Evolutionary conservation across 768 basidiomycete genomes (phyloP).

Genomic region (Tylopilus plumbeoviolaceoides): DNA sequence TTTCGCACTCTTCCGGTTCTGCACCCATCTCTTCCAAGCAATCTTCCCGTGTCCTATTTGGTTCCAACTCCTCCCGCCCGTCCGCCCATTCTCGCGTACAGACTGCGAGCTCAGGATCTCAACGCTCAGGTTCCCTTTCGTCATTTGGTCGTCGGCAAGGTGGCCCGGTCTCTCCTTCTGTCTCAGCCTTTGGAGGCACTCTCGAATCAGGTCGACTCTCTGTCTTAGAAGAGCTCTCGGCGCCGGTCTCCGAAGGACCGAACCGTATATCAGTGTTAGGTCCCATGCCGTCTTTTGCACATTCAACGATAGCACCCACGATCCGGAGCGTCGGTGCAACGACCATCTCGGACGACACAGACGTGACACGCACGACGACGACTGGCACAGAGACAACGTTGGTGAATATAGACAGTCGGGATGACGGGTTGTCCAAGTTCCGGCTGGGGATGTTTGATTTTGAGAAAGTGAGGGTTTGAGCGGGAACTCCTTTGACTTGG

Average conservation of each 20-base stretch:
- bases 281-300: conserved; percentile 32
- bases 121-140: conserved; percentile 51
- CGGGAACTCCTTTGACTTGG: background rate
- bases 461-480: conserved; percentile 14
- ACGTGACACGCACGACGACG: conserved; percentile 24
- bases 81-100: conserved; percentile 41
- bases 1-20: conserved; percentile 48
- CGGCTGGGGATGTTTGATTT: conserved; percentile 22
- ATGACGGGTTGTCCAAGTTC: conserved; percentile 9
- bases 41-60: conserved; percentile 35
- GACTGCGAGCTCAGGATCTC: conserved; percentile 35
- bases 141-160: conserved; percentile 44
- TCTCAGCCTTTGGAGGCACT: conserved; percentile 45
- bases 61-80: conserved; percentile 54
- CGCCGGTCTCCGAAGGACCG: conserved; percentile 4
- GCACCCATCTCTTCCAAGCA: conserved; percentile 46
- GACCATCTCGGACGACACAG: conserved; percentile 30
- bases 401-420: conserved; percentile 8
- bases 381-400: conserved; percentile 9
- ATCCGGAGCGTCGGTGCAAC: conserved; percentile 31
- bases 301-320: conserved; percentile 26
- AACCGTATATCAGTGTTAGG: conserved; percentile 29
- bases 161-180: conserved; percentile 41
- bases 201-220: conserved; percentile 22
- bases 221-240: conserved; percentile 19